Evolutionary conservation across 345 rosid species (phyloP).

Genomic region (Lumnitzera racemosa): DNA sequence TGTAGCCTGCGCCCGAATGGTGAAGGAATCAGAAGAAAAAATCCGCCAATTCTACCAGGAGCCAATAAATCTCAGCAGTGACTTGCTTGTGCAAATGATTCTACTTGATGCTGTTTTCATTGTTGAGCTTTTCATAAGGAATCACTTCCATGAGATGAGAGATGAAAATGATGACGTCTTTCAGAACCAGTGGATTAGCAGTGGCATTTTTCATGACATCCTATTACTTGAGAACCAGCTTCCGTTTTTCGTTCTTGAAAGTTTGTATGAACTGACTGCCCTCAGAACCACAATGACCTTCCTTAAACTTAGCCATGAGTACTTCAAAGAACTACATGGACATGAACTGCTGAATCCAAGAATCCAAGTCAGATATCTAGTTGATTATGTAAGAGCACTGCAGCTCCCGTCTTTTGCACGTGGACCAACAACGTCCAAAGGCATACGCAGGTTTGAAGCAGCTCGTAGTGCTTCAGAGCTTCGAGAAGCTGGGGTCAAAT

Average conservation of each 20-base stretch:
- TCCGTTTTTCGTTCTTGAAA: slow-evolving; percentile 14
- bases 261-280: slow-evolving; percentile 11
- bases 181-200: slow-evolving; percentile 22
- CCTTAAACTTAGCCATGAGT: slow-evolving; percentile 12
- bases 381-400: slow-evolving; percentile 14
- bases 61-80: slow-evolving; percentile 6
- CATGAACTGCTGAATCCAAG: slow-evolving; percentile 7
- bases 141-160: slow-evolving; percentile 4
- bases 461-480: slow-evolving; percentile 26
- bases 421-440: background rate
- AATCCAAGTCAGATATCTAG: slow-evolving; percentile 12
- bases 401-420: slow-evolving; percentile 11
- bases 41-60: slow-evolving; percentile 25
- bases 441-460: slow-evolving; percentile 2
- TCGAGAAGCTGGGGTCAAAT: slow-evolving; percentile 27
- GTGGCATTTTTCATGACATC: slow-evolving; percentile 13
- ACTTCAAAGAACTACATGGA: slow-evolving; percentile 18
- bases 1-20: slow-evolving; percentile 6
- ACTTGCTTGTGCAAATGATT: slow-evolving; percentile 24
- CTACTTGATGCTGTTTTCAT: slow-evolving; percentile 24
- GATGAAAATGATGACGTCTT: slow-evolving; percentile 19
- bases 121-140: slow-evolving; percentile 25
- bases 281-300: background rate
- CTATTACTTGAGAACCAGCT: slow-evolving; percentile 19
- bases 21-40: slow-evolving; percentile 16